Evolutionary conservation across 768 basidiomycete species (phyloP).

Genomic region (Gyrodon lividus): DNA sequence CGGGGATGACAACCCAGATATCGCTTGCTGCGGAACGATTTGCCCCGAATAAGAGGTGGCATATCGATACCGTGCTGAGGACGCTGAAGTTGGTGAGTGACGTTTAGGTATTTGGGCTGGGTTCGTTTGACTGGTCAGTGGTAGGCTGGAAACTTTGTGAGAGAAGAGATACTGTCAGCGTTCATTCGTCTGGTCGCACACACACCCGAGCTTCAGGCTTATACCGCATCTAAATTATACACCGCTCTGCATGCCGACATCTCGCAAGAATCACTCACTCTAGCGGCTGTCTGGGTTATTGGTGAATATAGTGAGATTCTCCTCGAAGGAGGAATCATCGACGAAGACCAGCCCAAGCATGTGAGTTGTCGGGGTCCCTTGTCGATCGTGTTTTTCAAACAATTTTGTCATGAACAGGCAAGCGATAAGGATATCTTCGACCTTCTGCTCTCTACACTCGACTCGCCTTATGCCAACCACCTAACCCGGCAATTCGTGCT

Average conservation of each 20-base stretch:
- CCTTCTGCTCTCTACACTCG: constrained; percentile 79
- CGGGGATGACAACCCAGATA: constrained; percentile 97
- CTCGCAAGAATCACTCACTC: constrained; percentile 93
- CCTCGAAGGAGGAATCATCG: constrained; percentile 80
- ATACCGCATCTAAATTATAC: constrained; percentile 91
- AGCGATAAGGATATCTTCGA: constrained; percentile 83
- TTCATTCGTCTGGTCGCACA: constrained; percentile 97
- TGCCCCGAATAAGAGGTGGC: constrained; percentile 98
- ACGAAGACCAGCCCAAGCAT: constrained; percentile 68
- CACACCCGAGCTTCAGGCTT: constrained; percentile 94
- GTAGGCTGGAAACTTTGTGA: constrained; percentile 96
- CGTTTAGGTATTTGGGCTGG: neutral
- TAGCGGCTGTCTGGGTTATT: constrained; percentile 92
- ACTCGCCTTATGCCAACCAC: constrained; percentile 92
- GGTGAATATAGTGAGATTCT: constrained; percentile 95
- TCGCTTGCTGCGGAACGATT: constrained; percentile 93
- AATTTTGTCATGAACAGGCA: constrained; percentile 43
- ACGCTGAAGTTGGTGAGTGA: constrained; percentile 81
- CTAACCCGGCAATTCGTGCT: constrained; percentile 92
- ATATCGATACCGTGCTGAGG: constrained; percentile 95
- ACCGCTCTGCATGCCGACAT: constrained; percentile 85
- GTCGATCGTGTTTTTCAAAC: neutral
- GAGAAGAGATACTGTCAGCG: constrained; percentile 91
- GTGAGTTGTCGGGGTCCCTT: constrained; percentile 39
- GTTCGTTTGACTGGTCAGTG: constrained; percentile 2